Base-by-base conservation (phyloP, 441 rosid genomes). In the Populus trichocarpa region DNA sequence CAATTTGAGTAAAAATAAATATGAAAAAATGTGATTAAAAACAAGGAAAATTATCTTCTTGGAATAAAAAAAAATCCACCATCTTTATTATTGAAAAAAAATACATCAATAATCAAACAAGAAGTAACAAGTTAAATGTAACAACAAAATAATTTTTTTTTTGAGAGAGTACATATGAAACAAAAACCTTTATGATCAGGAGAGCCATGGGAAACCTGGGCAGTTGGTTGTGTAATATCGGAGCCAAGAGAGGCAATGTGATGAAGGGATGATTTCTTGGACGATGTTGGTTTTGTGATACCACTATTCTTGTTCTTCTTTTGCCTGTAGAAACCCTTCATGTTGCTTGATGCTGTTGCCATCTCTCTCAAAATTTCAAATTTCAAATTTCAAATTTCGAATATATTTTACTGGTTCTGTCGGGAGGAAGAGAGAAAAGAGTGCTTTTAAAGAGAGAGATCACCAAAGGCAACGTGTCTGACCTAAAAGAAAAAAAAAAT, bases 271-370 rank as follows among this genome's bases (percentile, higher is more conserved):
- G 67, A 79, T 75, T 70, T 86, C 63, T 78, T 85, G 65, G 86
- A 78, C 9, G 84, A 74, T 30, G 77, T 26, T 25, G 80, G 25
- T 64, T 77, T 84, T 18, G 77, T 13, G 64, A 76, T 80, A 32
- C 83, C 75, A 36, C 40, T 16, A 46, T 72, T 76, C 20, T 66
- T 78, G 57, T 40, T 22, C 75, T 91, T 91, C 70, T 73, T 90
- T 61, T 90, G 94, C 87, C 79, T 83, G 87, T 86, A 92, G 84
- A 87, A 88, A 71, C 86, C 88, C 87, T 89, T 87, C 86, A 92
- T 78, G 77, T 84, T 85, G 79, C 81, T 82, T 8, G 89, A 86
- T 57, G 79, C 77, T 23, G 91, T 83, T 73, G 91, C 88, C 95
- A 88, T 88, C 67, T 32, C 23, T 28, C 81, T 26, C 16, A 59